phyloP scores from a whole-genome alignment of 352 stramenopile species.

The Detonula confervacea region DNA sequence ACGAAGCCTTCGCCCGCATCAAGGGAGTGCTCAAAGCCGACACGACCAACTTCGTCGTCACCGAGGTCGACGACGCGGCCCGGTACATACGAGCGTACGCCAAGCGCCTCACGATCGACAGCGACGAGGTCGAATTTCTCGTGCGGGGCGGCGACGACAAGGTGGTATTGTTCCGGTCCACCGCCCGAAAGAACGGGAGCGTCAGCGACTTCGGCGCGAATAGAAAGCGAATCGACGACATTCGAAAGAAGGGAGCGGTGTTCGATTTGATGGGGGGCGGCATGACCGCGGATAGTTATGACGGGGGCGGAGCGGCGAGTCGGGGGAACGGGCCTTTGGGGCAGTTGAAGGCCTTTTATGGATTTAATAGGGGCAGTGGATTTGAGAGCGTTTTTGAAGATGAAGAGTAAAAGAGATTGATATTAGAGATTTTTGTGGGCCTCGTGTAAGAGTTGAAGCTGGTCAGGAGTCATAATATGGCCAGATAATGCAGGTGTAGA shows the following conservation, averaged over 20 bases:
- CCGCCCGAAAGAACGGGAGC: conserved; percentile 51
- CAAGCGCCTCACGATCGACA: conserved; percentile 41
- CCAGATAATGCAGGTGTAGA: too few relatives aligned
- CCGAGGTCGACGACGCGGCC: conserved; percentile 56
- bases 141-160: conserved; percentile 70
- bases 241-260: conserved; percentile 63
- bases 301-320: conserved; percentile 29
- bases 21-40: conserved; percentile 76
- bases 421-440: too few relatives aligned
- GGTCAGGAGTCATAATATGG: too few relatives aligned
- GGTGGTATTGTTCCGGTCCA: conserved; percentile 72
- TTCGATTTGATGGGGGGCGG: conserved; percentile 81
- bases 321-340: conserved; percentile 57
- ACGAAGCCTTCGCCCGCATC: conserved; percentile 76
- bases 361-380: conserved; percentile 71
- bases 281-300: conserved; percentile 65
- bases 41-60: conserved; percentile 43
- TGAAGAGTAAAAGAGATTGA: conserved; percentile 35
- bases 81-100: conserved; percentile 66
- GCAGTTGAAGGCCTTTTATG: conserved; percentile 85
- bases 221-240: conserved; percentile 68
- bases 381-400: conserved; percentile 82
- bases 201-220: conserved; percentile 74
- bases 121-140: conserved; percentile 78
- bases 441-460: too few relatives aligned